Percentiles rank a stretch among this genome's conserved stretches.
Conservation (phyloP, 2,329 filamentous ascomycete species). For the Botrytis byssoidea region DNA sequence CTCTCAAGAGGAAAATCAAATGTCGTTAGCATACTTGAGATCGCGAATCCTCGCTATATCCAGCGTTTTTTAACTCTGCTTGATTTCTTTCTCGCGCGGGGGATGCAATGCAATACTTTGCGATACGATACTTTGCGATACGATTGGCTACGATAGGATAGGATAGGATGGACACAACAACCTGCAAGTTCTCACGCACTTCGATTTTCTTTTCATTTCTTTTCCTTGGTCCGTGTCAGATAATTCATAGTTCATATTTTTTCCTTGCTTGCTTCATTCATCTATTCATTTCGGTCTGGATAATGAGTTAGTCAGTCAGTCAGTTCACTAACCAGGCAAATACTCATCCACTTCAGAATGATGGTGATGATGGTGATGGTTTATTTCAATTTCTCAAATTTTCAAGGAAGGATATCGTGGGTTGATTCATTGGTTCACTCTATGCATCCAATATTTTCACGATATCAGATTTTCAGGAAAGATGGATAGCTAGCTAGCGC, state of each 20-base stretch:
- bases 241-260: neutral
- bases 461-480: no score
- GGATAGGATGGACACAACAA: neutral
- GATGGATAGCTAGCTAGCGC: no score
- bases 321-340: neutral
- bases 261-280: neutral
- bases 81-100: neutral
- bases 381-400: neutral
- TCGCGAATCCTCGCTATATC: no score
- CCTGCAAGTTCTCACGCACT: neutral
- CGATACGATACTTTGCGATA: accelerated
- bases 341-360: neutral
- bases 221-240: neutral
- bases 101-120: neutral
- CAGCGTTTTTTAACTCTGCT: neutral
- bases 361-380: neutral
- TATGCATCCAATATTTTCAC: no score
- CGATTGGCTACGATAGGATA: no score
- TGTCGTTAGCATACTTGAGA: no score
- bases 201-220: no score
- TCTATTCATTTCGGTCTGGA: neutral
- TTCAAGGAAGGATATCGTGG: neutral
- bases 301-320: neutral
- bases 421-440: no score
- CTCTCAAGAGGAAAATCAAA: no score